Percentiles rank a stretch among this genome's conserved stretches.
Evolutionary conservation across 495 filamentous ascomycete species (phyloP).

Genomic region (Aspergillus panamensis): DNA sequence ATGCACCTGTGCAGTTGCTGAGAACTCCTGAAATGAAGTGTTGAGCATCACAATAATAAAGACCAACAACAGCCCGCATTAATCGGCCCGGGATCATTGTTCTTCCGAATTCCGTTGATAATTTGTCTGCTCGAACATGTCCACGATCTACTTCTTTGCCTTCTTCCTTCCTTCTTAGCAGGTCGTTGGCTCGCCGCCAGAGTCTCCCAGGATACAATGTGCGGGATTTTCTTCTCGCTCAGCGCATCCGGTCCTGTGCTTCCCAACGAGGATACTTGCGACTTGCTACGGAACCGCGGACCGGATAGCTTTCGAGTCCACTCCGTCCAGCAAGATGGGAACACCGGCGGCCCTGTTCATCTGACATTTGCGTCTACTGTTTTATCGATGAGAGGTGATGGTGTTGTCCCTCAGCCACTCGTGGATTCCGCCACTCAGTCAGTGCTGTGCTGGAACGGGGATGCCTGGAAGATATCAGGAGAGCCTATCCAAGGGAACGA

Average conservation of each 20-base stretch:
- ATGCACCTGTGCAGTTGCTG: background rate
- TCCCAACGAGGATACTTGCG: constrained; percentile 40
- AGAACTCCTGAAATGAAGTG: constrained; percentile 11
- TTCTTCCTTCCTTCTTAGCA: background rate
- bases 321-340: constrained; percentile 11
- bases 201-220: constrained; percentile 44
- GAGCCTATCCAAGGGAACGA: constrained; percentile 65
- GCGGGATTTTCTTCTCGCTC: constrained; percentile 62
- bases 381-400: constrained; percentile 73
- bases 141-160: background rate
- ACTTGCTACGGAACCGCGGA: constrained; percentile 50
- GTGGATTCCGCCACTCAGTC: constrained; percentile 57
- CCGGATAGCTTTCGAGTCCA: constrained; percentile 49
- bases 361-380: constrained; percentile 79
- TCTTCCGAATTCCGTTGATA: constrained; percentile 21
- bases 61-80: constrained; percentile 11
- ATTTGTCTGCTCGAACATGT: background rate
- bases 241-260: constrained; percentile 29
- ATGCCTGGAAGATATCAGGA: constrained; percentile 77
- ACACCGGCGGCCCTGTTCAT: constrained; percentile 19
- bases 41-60: constrained; percentile 3
- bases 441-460: constrained; percentile 96
- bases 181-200: background rate
- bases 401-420: constrained; percentile 71
- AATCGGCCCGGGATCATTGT: constrained; percentile 26